Conservation (phyloP, 352 stramenopile species). For the Pythium brachiatum region DNA sequence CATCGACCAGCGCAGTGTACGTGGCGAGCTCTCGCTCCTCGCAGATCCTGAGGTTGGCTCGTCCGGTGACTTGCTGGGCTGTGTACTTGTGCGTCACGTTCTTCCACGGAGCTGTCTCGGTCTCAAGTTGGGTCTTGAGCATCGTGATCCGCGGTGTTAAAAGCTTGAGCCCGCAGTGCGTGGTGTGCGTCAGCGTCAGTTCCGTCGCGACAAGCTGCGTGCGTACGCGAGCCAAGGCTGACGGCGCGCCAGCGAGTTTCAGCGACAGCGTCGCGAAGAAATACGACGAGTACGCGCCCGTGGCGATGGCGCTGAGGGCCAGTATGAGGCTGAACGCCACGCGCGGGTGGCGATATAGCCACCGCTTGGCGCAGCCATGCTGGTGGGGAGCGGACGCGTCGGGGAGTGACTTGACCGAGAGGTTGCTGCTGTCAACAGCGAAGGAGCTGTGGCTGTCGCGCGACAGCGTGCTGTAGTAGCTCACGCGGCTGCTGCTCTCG, state of each 20-base stretch:
- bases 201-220: constrained; percentile 34
- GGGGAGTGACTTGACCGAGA: background rate
- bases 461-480: constrained; percentile 1
- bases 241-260: constrained; percentile 24
- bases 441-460: background rate
- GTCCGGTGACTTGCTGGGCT: background rate
- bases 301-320: constrained; percentile 35
- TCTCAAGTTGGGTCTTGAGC: background rate
- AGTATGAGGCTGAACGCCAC: constrained; percentile 56
- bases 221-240: constrained; percentile 30
- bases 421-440: background rate
- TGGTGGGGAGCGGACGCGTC: background rate
- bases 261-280: constrained; percentile 36
- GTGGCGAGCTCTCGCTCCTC: background rate
- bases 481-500: background rate
- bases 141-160: background rate
- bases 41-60: constrained; percentile 3
- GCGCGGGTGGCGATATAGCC: constrained; percentile 44
- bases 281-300: constrained; percentile 43
- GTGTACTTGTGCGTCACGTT: background rate
- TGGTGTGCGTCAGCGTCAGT: constrained; percentile 28
- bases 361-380: constrained; percentile 5
- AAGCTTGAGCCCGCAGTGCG: constrained; percentile 32
- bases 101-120: constrained; percentile 4
- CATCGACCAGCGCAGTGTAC: background rate